Conservation (phyloP, 805 yeast genomes). For the Kluyveromyces starmeri region DNA sequence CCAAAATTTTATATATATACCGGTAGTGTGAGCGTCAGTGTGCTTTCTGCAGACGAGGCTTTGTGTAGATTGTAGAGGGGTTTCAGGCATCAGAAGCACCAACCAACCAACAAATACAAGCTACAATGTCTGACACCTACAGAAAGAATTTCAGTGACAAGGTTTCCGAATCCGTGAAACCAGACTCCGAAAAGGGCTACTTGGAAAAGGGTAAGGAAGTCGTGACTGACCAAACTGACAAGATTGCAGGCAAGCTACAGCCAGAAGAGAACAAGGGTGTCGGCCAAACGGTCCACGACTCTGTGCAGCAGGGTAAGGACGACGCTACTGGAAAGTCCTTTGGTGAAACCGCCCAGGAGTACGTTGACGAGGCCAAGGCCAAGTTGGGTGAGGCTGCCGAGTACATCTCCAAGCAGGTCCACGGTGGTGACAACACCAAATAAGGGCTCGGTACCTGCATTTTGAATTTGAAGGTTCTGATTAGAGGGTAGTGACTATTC, state of each 20-base stretch:
- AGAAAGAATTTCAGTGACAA: constrained; percentile 74
- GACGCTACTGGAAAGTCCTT: constrained; percentile 40
- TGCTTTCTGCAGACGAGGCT: too few species aligned
- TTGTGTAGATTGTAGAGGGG: too few species aligned
- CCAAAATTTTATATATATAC: too few species aligned
- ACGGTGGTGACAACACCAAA: constrained; percentile 49
- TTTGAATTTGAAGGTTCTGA: too few species aligned
- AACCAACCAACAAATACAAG: constrained; percentile 5
- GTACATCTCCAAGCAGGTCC: constrained; percentile 39
- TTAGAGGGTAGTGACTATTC: too few species aligned
- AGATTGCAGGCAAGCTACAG: constrained; percentile 46
- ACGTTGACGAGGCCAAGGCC: constrained; percentile 48
- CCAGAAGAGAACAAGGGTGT: constrained; percentile 64
- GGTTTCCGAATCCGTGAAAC: constrained; percentile 55
- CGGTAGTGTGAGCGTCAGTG: too few species aligned
- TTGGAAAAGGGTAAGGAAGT: constrained; percentile 63
- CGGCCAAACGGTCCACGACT: constrained; percentile 60
- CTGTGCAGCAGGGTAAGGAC: constrained; percentile 45
- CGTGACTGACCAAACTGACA: constrained; percentile 60
- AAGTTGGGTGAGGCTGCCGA: constrained; percentile 37
- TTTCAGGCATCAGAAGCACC: too few species aligned
- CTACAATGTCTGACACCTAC: constrained; percentile 42
- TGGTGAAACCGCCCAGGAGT: constrained; percentile 48
- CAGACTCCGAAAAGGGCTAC: constrained; percentile 59
- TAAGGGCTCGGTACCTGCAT: too few species aligned